Percentiles rank a stretch among this genome's conserved stretches.
Conservation (phyloP, 164 flowering plant species). For the Liquidambar formosana region DNA sequence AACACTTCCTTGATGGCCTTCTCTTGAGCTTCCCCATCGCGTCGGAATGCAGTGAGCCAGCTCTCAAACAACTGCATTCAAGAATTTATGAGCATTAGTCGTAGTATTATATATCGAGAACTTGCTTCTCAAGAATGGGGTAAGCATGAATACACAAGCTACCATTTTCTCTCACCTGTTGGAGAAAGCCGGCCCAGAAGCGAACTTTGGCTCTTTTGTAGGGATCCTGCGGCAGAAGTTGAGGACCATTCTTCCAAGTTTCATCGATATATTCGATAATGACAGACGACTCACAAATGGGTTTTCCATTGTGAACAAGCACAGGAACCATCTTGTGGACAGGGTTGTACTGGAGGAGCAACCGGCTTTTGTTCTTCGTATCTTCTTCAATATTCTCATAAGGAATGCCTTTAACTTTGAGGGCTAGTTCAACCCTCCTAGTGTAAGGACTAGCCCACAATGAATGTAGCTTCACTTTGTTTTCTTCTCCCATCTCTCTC, state of each 20-base stretch:
- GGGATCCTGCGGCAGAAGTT: constrained; percentile 33
- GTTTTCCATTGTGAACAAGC: no score
- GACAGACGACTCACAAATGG: constrained; percentile 31
- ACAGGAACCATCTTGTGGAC: no score
- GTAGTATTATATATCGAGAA: no score
- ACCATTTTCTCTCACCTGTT: constrained; percentile 19
- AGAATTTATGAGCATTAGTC: no score
- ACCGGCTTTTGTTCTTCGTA: no score
- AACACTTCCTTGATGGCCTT: constrained; percentile 17
- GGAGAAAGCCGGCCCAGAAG: constrained; percentile 35
- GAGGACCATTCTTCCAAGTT: constrained; percentile 29
- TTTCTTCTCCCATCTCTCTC: constrained; percentile 5
- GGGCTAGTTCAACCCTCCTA: constrained; percentile 30
- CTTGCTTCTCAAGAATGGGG: no score
- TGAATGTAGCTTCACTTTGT: constrained; percentile 23
- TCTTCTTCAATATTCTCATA: constrained; percentile 38
- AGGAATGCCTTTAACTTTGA: constrained; percentile 27
- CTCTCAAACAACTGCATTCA: constrained; percentile 19
- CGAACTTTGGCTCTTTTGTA: constrained; percentile 35
- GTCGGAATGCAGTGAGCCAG: neutral
- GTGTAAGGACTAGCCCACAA: constrained; percentile 20
- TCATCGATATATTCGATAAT: constrained; percentile 44
- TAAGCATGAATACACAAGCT: neutral
- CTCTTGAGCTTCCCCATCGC: constrained; percentile 27
- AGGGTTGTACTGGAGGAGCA: no score